Conservation (phyloP, 257 asterid genomes). For the Gentiana macrophylla region DNA sequence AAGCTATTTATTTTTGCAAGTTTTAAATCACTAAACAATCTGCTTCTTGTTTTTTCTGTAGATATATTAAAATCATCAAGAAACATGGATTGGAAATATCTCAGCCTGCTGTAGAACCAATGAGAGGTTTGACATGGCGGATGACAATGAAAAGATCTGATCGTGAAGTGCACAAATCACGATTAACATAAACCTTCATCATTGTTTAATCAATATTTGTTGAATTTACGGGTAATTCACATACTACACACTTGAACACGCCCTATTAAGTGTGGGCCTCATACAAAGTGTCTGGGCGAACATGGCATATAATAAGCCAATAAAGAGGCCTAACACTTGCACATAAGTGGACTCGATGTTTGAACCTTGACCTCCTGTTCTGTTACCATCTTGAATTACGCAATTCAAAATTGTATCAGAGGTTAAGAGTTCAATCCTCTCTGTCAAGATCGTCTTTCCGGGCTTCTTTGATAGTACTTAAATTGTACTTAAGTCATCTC, state of each 20-base stretch:
- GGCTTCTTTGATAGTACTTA: neutral
- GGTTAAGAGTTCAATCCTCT: neutral
- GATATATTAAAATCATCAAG: constrained; percentile 59
- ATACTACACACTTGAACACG: neutral
- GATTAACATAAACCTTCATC: neutral
- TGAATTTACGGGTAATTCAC: neutral
- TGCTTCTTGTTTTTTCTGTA: constrained; percentile 9
- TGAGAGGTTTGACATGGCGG: constrained; percentile 75
- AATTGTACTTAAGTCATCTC: neutral
- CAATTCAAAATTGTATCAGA: too few species aligned
- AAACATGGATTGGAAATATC: constrained; percentile 74
- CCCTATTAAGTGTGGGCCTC: neutral
- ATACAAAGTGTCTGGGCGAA: neutral
- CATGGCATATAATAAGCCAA: too few species aligned
- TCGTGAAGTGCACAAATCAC: constrained; percentile 77
- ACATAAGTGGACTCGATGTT: too few species aligned
- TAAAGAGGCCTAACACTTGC: too few species aligned
- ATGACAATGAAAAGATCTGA: constrained; percentile 70
- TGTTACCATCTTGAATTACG: too few species aligned
- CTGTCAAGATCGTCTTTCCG: neutral
- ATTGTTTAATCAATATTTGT: neutral
- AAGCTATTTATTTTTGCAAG: neutral
- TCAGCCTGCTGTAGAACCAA: constrained; percentile 77
- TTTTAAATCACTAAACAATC: neutral
- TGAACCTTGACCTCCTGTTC: too few species aligned